Conservation (phyloP, 2,329 filamentous ascomycete species). For the Lizonia empirigonia region DNA sequence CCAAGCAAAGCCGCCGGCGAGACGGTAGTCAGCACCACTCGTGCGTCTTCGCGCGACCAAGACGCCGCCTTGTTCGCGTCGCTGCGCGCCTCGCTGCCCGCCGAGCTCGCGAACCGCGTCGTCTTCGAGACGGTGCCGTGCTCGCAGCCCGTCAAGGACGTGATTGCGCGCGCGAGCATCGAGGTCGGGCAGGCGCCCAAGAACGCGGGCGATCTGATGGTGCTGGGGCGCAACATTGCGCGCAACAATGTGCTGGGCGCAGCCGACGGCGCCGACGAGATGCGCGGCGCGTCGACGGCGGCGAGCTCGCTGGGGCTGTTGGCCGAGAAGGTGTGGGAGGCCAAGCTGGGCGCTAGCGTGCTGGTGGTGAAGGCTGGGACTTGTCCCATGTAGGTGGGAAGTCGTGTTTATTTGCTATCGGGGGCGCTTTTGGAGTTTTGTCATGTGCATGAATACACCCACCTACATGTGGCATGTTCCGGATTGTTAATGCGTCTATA, state of each 20-base stretch:
- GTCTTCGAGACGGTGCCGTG: slow-evolving; percentile 60
- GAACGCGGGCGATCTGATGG: slow-evolving; percentile 73
- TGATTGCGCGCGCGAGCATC: slow-evolving; percentile 60
- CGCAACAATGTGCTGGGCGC: slow-evolving; percentile 33
- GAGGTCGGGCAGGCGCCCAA: slow-evolving; percentile 65
- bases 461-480: too few species aligned
- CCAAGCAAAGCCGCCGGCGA: slow-evolving; percentile 26
- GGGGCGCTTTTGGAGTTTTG: too few species aligned
- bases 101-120: slow-evolving; percentile 59
- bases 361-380: slow-evolving; percentile 68
- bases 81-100: slow-evolving; percentile 61
- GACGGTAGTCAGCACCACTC: slow-evolving; percentile 15
- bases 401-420: neutral
- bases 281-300: slow-evolving; percentile 35
- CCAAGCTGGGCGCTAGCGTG: slow-evolving; percentile 68
- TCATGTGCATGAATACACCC: too few species aligned
- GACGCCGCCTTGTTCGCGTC: slow-evolving; percentile 63
- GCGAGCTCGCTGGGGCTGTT: slow-evolving; percentile 62
- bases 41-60: slow-evolving; percentile 46
- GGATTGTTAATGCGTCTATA: neutral
- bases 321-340: slow-evolving; percentile 64
- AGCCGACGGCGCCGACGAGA: slow-evolving; percentile 52
- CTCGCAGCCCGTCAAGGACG: slow-evolving; percentile 48
- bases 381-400: neutral
- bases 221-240: slow-evolving; percentile 62